phyloP scores from a whole-genome alignment of 768 basidiomycete genomes.

The Pleurotus eryngii region DNA sequence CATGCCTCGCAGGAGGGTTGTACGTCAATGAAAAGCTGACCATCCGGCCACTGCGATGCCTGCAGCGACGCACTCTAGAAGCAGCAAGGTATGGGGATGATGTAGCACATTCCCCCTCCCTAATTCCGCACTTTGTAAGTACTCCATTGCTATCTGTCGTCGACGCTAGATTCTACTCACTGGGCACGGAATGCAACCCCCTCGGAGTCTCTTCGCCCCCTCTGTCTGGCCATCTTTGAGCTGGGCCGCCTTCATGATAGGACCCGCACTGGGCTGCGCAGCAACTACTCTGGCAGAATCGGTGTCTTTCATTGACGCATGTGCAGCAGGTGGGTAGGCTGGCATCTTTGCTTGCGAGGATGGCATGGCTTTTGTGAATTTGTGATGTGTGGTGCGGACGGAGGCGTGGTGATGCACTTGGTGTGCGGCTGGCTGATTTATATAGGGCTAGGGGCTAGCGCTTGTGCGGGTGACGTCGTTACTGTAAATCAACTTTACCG shows the following conservation, averaged over 20 bases:
- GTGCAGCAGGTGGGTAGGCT: not conserved
- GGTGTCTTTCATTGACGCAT: conserved; percentile 1
- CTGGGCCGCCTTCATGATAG: not conserved
- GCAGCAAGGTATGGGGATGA: conserved; percentile 7
- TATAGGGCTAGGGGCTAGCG: not conserved
- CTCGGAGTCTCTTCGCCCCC: conserved; percentile 2
- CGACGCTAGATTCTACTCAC: not conserved
- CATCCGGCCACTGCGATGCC: no score
- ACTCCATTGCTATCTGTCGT: not conserved
- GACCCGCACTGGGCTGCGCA: not conserved
- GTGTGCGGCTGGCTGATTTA: not conserved
- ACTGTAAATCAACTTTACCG: no score
- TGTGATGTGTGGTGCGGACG: not conserved
- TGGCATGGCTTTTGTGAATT: not conserved
- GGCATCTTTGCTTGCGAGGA: not conserved
- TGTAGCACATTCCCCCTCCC: conserved; percentile 6
- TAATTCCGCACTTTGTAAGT: not conserved
- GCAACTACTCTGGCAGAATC: not conserved
- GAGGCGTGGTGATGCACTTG: not conserved
- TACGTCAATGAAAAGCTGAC: no score
- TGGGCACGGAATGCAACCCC: conserved; percentile 7
- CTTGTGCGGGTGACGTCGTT: not conserved
- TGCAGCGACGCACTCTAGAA: not conserved
- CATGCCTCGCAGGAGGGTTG: no score
- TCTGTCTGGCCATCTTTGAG: not conserved